A percentile compares a stretch with the other conserved stretches of the same genome.
phyloP scores from a whole-genome alignment of 2,329 filamentous ascomycete species.

The Leptographium lundbergii region DNA sequence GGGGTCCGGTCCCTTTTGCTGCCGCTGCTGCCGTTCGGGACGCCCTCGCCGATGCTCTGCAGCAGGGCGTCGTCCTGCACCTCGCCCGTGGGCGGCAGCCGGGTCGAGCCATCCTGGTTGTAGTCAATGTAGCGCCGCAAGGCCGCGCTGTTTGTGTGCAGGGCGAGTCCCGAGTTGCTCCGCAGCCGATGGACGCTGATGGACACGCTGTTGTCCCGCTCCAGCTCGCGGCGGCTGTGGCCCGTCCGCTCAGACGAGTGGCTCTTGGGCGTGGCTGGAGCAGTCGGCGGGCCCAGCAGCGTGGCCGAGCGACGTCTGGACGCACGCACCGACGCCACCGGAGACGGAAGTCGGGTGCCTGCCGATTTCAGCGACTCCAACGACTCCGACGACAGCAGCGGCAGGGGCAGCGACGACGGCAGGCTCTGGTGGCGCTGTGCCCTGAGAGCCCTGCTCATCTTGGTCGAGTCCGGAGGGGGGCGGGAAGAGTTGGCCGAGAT shows the following conservation, averaged over 20 bases:
- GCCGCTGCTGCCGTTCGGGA: conserved; percentile 5
- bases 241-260: background rate
- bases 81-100: conserved; percentile 13
- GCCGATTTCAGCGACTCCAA: background rate
- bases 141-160: conserved; percentile 30
- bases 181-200: conserved; percentile 19
- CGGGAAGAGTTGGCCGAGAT: no score
- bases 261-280: background rate
- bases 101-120: conserved; percentile 25
- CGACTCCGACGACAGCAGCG: background rate
- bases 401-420: conserved; percentile 1
- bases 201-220: background rate
- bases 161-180: conserved; percentile 32
- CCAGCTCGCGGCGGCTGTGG: background rate
- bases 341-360: background rate
- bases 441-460: conserved; percentile 1
- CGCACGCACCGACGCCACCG: background rate
- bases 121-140: conserved; percentile 35
- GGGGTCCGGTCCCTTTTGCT: background rate
- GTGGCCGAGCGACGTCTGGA: background rate
- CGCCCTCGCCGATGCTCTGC: conserved; percentile 9
- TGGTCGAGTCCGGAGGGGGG: background rate
- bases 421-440: conserved; percentile 8
- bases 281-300: background rate
- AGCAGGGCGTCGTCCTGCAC: background rate